phyloP scores from a whole-genome alignment of 192 early-diverging fungal species.

The Umbelopsis isabellina region DNA sequence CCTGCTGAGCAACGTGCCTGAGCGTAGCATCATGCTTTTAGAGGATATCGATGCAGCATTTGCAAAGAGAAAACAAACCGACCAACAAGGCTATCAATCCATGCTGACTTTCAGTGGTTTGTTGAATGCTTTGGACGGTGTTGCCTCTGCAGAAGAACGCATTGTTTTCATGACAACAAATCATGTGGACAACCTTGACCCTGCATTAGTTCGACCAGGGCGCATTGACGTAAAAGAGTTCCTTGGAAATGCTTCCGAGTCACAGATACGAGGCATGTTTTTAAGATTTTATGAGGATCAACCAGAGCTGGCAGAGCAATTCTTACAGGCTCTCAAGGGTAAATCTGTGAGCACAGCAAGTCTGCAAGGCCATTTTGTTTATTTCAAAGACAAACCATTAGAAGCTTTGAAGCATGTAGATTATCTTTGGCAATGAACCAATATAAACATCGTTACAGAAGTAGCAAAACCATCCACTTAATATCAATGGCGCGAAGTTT shows the following conservation, averaged over 20 bases:
- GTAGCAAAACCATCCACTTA: no score
- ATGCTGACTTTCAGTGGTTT: conserved; percentile 87
- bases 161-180: conserved; percentile 95
- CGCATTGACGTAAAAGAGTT: conserved; percentile 77
- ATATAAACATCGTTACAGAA: not conserved
- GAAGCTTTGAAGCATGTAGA: conserved; percentile 59
- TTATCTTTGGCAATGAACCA: conserved; percentile 26
- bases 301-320: conserved; percentile 63
- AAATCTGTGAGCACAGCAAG: conserved; percentile 78
- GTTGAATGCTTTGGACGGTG: conserved; percentile 88
- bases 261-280: conserved; percentile 78
- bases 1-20: conserved; percentile 76
- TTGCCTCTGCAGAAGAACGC: conserved; percentile 83
- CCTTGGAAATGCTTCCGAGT: conserved; percentile 71
- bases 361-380: conserved; percentile 97
- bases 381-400: conserved; percentile 75
- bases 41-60: conserved; percentile 90
- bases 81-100: conserved; percentile 77
- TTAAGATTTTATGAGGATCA: conserved; percentile 73
- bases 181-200: conserved; percentile 77
- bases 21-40: conserved; percentile 77
- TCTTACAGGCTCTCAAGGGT: conserved; percentile 61
- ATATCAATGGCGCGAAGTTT: no score
- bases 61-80: conserved; percentile 65
- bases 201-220: conserved; percentile 80